Percentiles rank a stretch among this genome's conserved stretches.
Conservation (phyloP, 2,329 filamentous ascomycete genomes). For the Berkeleyomyces rouxiae region DNA sequence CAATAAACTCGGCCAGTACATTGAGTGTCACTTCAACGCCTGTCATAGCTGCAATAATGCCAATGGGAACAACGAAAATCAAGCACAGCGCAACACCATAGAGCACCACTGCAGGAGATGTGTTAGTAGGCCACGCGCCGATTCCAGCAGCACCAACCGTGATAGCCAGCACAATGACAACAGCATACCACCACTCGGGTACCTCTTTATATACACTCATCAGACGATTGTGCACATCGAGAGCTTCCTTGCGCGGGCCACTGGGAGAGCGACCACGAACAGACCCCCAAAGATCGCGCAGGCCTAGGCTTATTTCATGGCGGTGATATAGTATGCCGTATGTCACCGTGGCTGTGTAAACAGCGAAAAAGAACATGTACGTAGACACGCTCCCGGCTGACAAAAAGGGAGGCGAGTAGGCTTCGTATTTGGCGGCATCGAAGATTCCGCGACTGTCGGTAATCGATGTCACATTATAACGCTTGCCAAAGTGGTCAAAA, state of each 20-base stretch:
- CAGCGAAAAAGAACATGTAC: constrained; percentile 40
- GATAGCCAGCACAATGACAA: constrained; percentile 27
- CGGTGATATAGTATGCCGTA: constrained; percentile 36
- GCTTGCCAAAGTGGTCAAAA: constrained; percentile 30
- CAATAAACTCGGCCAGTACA: constrained; percentile 37
- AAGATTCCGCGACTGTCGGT: constrained; percentile 29
- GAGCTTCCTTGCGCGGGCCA: constrained; percentile 19
- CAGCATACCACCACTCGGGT: constrained; percentile 38
- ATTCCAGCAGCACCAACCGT: constrained; percentile 31
- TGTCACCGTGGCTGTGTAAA: constrained; percentile 34
- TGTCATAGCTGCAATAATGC: constrained; percentile 37
- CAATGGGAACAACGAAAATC: constrained; percentile 34
- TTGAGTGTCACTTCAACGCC: constrained; percentile 35
- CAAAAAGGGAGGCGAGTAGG: constrained; percentile 36
- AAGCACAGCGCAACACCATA: constrained; percentile 33
- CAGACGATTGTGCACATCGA: constrained; percentile 20
- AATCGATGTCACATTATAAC: constrained; percentile 30
- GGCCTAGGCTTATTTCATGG: constrained; percentile 32
- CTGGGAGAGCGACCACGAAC: constrained; percentile 22
- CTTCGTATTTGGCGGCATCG: constrained; percentile 28
- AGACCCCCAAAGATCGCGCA: constrained; percentile 30
- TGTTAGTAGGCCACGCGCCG: constrained; percentile 32
- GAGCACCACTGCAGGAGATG: constrained; percentile 33
- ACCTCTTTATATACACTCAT: constrained; percentile 25
- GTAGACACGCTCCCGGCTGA: constrained; percentile 32